These are phyloP conservation scores for Zymoseptoria tritici DNA, from an alignment of 2,329 filamentous ascomycete genomes.

Conservation along the genomic window DNA sequence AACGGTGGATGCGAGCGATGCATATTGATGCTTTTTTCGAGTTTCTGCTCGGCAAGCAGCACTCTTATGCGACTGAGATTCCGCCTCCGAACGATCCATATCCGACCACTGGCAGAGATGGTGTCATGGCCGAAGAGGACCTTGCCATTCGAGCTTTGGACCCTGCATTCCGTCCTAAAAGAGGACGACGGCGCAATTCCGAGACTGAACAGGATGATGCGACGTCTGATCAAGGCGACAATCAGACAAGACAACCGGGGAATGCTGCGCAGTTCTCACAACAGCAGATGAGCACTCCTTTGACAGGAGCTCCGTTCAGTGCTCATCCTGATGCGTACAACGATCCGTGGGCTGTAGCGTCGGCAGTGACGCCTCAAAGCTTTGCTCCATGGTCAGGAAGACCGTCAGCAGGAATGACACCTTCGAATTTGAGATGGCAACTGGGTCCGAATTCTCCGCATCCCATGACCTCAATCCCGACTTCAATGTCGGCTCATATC, in stretches of 20 bases:
- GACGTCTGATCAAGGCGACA: constrained; percentile 8
- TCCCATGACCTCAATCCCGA: constrained; percentile 70
- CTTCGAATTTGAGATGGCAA: constrained; percentile 33
- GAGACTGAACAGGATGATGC: constrained; percentile 25
- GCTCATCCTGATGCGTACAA: constrained; percentile 51
- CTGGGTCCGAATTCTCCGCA: constrained; percentile 47
- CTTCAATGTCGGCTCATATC: constrained; percentile 37
- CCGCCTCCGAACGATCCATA: constrained; percentile 58
- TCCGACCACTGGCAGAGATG: constrained; percentile 63
- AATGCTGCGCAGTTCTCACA: constrained; percentile 5
- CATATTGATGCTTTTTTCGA: constrained; percentile 93
- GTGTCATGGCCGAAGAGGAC: constrained; percentile 79
- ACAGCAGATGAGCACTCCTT: constrained; percentile 37
- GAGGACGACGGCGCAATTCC: constrained; percentile 46
- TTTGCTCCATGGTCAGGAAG: constrained; percentile 31
- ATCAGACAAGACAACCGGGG: constrained; percentile 12
- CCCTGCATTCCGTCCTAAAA: constrained; percentile 61
- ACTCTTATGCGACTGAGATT: constrained; percentile 72
- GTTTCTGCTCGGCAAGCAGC: constrained; percentile 69
- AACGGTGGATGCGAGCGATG: constrained; percentile 96
- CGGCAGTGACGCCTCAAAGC: constrained; percentile 30
- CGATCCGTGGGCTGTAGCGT: constrained; percentile 42
- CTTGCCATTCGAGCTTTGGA: constrained; percentile 77
- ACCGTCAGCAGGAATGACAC: constrained; percentile 32
- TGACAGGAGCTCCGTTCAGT: constrained; percentile 45